Percentiles rank a stretch among this genome's conserved stretches.
Evolutionary conservation across 257 asterid species (phyloP).

Genomic region (Dorcoceras hygrometricum): DNA sequence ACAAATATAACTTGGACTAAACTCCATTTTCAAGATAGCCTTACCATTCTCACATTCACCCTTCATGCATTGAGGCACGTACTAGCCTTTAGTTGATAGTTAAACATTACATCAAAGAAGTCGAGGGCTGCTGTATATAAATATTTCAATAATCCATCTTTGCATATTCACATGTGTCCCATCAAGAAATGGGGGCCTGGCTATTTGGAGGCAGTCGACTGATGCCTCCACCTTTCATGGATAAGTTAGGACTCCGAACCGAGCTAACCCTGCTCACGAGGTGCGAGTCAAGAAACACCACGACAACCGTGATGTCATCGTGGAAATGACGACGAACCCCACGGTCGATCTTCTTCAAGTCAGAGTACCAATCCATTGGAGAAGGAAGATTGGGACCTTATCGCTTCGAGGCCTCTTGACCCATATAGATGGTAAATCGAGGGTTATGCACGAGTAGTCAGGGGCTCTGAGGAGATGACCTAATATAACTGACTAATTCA

Average conservation of each 20-base stretch:
- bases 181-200: not conserved
- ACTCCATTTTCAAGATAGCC: not conserved
- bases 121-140: not conserved
- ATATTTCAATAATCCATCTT: not conserved
- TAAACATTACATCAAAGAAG: not conserved
- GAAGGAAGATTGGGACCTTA: too few relatives aligned
- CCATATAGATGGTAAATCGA: too few relatives aligned
- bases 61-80: not conserved
- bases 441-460: too few relatives aligned
- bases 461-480: too few relatives aligned
- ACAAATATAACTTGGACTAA: not conserved
- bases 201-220: not conserved
- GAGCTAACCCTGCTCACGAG: not conserved
- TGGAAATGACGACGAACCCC: slow-evolving; percentile 50
- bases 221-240: not conserved
- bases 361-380: too few relatives aligned
- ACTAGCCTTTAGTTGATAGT: not conserved
- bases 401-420: too few relatives aligned
- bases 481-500: too few relatives aligned
- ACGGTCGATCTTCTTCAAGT: slow-evolving; percentile 46
- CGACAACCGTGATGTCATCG: slow-evolving; percentile 46
- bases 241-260: not conserved
- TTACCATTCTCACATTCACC: not conserved
- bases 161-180: not conserved
- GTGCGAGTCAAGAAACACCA: slow-evolving; percentile 30